These are phyloP conservation scores for Chlamydomonas applanata DNA, from an alignment of 139 green algal species.

Conservation along the genomic window DNA sequence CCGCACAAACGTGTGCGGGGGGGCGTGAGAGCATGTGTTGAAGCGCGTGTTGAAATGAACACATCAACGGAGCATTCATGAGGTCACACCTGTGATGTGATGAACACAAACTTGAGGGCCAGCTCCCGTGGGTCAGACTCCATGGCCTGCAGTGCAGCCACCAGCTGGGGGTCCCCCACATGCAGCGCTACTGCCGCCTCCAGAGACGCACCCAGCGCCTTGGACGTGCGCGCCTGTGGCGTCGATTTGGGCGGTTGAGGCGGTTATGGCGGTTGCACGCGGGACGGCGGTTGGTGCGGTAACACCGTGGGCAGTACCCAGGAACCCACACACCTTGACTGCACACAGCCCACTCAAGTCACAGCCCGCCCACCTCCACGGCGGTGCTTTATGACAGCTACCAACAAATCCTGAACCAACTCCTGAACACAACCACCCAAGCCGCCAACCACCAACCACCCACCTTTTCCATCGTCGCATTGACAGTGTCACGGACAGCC, in stretches of 20 bases:
- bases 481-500: slow-evolving; percentile 67
- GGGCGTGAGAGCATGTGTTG: neutral
- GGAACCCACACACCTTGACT: too few relatives aligned
- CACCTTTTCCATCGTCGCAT: slow-evolving; percentile 78
- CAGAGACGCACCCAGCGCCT: slow-evolving; percentile 29
- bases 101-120: slow-evolving; percentile 75
- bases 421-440: neutral
- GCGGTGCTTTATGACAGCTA: too few relatives aligned
- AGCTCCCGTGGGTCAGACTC: slow-evolving; percentile 19
- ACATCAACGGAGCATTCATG: neutral
- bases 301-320: too few relatives aligned
- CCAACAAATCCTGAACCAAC: too few relatives aligned
- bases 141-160: slow-evolving; percentile 50
- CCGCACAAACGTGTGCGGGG: neutral
- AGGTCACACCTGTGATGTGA: slow-evolving; percentile 60
- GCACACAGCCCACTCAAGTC: too few relatives aligned
- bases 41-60: neutral
- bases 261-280: neutral
- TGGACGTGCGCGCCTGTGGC: slow-evolving; percentile 17
- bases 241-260: neutral
- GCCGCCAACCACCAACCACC: neutral
- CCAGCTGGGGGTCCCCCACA: slow-evolving; percentile 46
- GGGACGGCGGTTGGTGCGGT: too few relatives aligned
- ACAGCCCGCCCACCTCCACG: too few relatives aligned
- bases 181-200: slow-evolving; percentile 69